phyloP scores from a whole-genome alignment of 805 yeast species.

The Saccharomyces paradoxus region DNA sequence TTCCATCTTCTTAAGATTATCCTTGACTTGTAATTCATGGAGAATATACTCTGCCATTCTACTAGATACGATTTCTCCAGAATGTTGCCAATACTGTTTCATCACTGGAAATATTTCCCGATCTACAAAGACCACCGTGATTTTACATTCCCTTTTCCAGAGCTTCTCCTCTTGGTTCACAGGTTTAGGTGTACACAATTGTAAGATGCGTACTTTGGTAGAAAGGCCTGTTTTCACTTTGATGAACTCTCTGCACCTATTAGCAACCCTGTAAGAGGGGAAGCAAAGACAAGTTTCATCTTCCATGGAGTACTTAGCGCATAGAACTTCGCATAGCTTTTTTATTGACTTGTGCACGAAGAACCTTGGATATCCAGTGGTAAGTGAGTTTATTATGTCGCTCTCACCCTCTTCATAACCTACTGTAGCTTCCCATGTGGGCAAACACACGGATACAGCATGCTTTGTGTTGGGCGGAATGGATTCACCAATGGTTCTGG shows the following conservation, averaged over 20 bases:
- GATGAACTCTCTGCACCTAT: slow-evolving; percentile 76
- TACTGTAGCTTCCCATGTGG: slow-evolving; percentile 89
- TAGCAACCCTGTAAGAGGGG: slow-evolving; percentile 71
- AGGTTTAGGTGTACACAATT: slow-evolving; percentile 66
- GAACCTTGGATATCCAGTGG: slow-evolving; percentile 58
- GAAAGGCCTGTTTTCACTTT: slow-evolving; percentile 29
- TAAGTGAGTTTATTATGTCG: slow-evolving; percentile 70
- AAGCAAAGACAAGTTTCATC: slow-evolving; percentile 70
- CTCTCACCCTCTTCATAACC: slow-evolving; percentile 88
- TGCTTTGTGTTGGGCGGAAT: slow-evolving; percentile 87
- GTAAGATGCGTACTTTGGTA: slow-evolving; percentile 51
- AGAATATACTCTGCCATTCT: slow-evolving; percentile 79
- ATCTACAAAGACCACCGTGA: slow-evolving; percentile 77
- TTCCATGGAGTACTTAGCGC: slow-evolving; percentile 66
- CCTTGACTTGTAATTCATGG: slow-evolving; percentile 43
- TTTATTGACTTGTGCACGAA: slow-evolving; percentile 60
- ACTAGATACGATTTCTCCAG: slow-evolving; percentile 95
- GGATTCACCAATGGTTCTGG: slow-evolving; percentile 55
- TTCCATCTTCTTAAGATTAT: slow-evolving; percentile 16
- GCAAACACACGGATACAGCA: slow-evolving; percentile 90
- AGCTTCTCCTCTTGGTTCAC: slow-evolving; percentile 48
- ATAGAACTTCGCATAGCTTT: slow-evolving; percentile 45
- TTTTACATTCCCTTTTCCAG: slow-evolving; percentile 53
- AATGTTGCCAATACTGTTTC: slow-evolving; percentile 90
- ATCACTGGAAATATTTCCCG: slow-evolving; percentile 50